Evolutionary conservation across 768 basidiomycete genomes (phyloP), one percentile per base, ranked within the genome.

Genomic region (Suillus brevipes): DNA sequence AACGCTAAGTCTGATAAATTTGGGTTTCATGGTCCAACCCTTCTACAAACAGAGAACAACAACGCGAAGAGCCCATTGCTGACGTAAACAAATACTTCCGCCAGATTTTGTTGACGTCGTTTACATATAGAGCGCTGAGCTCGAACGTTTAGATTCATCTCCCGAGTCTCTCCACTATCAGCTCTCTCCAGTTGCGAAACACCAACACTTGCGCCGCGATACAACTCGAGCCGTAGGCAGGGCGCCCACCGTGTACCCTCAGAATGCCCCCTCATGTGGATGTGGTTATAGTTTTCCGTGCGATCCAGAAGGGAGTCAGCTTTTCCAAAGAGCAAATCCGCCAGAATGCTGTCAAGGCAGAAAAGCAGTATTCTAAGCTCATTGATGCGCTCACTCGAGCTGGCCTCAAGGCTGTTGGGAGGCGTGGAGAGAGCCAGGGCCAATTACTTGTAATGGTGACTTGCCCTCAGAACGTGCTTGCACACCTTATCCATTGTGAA

Each of bases 361-460:
- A 89, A 70, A 80, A 82, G 40, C 91, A 94, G 67, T 95, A 94
- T 73, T 77, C 79, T 16, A 79, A 82, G 8, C 82, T 96, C 47
- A 78, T 92, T 23, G 78, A 85, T 23, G 82, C 83, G 0, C 83
- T 96, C 23, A 84, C 79, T 18, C 78, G 81, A 18, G 87, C 86
- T 3, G 89, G 89, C 3, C 77, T 95, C 56, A 83, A 84, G 58
- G 90, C 88, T 0, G 89, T 91, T 1, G 91, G 91, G 12, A 81
- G 91, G 65, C 81, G 88, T 28, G 94, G 94, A n/a, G 89, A 90
- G 71, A 83, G 83, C 12, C 78, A 90, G 59, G 91, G 90, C 1
- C 88, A 94, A 68, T 75, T 95, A 8, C 79, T 95, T 6, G 78
- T 97, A 7, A 87, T 97, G 65, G 85, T 97, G 13, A 81, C 82